phyloP scores from a whole-genome alignment of 2,329 filamentous ascomycete species.

The Coccinonectria pachysandricola region DNA sequence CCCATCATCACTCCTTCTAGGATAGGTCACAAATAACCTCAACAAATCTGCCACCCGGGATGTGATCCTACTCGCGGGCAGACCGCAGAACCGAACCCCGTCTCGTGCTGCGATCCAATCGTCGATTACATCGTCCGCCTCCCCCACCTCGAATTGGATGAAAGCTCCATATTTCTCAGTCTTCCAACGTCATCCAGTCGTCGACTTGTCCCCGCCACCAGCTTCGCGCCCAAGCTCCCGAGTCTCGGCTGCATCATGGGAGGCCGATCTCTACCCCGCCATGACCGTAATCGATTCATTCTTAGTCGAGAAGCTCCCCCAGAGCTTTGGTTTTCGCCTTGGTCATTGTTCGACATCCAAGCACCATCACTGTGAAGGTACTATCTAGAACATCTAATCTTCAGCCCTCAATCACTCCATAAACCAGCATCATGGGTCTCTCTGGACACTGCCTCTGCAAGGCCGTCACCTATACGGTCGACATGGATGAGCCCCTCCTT shows the following conservation, averaged over 20 bases:
- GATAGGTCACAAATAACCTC: too few species aligned
- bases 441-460: constrained; percentile 63
- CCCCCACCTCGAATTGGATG: constrained; percentile 4
- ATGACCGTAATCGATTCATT: too few species aligned
- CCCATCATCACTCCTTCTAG: too few species aligned
- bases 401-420: background rate
- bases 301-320: constrained; percentile 11
- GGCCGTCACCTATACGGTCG: constrained; percentile 56
- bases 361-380: too few species aligned
- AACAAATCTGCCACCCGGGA: too few species aligned
- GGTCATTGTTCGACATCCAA: too few species aligned
- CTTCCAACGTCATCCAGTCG: constrained; percentile 21
- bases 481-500: constrained; percentile 39
- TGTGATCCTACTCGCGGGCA: too few species aligned
- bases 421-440: constrained; percentile 47
- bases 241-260: constrained; percentile 6
- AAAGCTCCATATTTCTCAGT: constrained; percentile 1
- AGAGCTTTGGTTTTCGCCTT: too few species aligned
- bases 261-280: constrained; percentile 15
- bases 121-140: constrained; percentile 5
- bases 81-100: too few species aligned
- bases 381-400: too few species aligned
- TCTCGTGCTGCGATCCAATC: constrained; percentile 6
- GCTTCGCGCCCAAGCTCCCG: constrained; percentile 7
- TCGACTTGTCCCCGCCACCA: constrained; percentile 19